phyloP scores from a whole-genome alignment of 1,284 basidiomycete genomes.

The Pulveroboletus sp. region DNA sequence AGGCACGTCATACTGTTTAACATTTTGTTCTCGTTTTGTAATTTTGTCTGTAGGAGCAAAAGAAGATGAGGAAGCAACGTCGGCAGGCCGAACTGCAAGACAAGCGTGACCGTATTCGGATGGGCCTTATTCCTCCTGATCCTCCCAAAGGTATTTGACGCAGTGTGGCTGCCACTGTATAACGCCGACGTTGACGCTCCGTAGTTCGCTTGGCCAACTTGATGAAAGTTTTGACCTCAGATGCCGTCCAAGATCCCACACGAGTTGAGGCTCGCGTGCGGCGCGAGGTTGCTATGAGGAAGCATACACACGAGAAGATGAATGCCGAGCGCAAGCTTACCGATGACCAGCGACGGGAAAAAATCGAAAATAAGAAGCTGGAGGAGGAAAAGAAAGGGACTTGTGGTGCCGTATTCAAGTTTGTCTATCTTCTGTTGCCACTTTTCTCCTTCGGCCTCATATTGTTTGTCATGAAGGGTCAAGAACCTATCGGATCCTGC shows the following conservation, averaged over 20 bases:
- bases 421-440: conserved; percentile 34
- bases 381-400: conserved; percentile 90
- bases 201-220: conserved; percentile 92
- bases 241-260: conserved; percentile 96
- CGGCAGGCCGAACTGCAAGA: conserved; percentile 91
- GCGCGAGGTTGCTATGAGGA: conserved; percentile 88
- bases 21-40: conserved; percentile 1
- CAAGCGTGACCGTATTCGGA: conserved; percentile 92
- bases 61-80: conserved; percentile 93
- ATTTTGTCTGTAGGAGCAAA: conserved; percentile 69
- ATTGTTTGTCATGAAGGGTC: conserved; percentile 52
- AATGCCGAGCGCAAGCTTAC: conserved; percentile 92
- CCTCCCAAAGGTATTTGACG: conserved; percentile 78
- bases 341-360: conserved; percentile 85
- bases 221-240: conserved; percentile 97
- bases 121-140: conserved; percentile 95
- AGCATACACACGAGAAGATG: conserved; percentile 88
- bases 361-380: conserved; percentile 79
- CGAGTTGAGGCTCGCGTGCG: conserved; percentile 95
- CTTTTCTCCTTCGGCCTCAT: neutral
- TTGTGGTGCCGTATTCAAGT: conserved; percentile 89
- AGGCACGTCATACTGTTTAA: conserved; percentile 43
- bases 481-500: conserved; percentile 88
- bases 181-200: conserved; percentile 17
- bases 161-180: neutral